phyloP scores from a whole-genome alignment of 2,329 filamentous ascomycete genomes.

The Teratosphaeria gauchensis region DNA sequence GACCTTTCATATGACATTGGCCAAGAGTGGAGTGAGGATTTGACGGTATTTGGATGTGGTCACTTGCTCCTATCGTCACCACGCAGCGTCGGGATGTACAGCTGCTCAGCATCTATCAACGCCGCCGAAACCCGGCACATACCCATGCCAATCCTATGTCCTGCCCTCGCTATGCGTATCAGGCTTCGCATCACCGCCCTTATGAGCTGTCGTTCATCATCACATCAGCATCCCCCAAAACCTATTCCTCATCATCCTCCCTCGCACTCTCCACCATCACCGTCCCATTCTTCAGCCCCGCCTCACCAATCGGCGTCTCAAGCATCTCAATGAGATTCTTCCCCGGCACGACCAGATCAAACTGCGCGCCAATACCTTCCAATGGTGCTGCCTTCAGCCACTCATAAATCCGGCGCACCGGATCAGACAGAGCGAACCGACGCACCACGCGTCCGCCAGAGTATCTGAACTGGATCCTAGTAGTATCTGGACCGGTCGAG shows the following conservation, averaged over 20 bases:
- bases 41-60: neutral
- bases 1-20: neutral
- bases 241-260: conserved; percentile 10
- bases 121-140: neutral
- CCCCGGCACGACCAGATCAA: conserved; percentile 83
- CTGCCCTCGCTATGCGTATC: conserved; percentile 5
- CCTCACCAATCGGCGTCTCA: conserved; percentile 63
- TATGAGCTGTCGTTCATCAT: neutral
- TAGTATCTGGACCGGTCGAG: conserved; percentile 56
- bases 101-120: neutral
- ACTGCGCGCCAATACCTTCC: conserved; percentile 60
- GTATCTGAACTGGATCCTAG: conserved; percentile 86
- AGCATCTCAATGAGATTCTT: conserved; percentile 72
- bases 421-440: conserved; percentile 67
- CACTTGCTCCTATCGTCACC: neutral
- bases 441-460: conserved; percentile 76
- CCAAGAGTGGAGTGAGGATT: no score
- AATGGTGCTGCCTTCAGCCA: conserved; percentile 88
- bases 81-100: neutral
- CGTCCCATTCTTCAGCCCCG: conserved; percentile 81
- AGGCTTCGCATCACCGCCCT: neutral
- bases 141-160: neutral
- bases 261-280: conserved; percentile 79
- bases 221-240: neutral
- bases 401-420: conserved; percentile 78